Evolutionary conservation across 495 filamentous ascomycete genomes (phyloP).

Genomic region (Ascodesmis nigricans): DNA sequence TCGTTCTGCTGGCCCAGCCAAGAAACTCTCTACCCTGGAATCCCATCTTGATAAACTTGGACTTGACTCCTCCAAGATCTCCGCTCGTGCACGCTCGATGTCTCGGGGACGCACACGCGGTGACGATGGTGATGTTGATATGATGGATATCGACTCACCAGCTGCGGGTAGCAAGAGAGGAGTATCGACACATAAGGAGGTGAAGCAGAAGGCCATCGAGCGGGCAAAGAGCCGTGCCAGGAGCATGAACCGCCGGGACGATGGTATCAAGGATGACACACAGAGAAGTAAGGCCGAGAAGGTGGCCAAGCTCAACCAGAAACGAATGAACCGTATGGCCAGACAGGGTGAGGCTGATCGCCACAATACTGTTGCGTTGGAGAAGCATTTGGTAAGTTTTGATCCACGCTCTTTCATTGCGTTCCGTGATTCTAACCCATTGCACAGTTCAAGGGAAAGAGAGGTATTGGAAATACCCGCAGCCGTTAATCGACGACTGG

Average conservation of each 20-base stretch:
- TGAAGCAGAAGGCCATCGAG: conserved; percentile 30
- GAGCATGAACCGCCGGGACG: conserved; percentile 65
- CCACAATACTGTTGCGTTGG: conserved; percentile 56
- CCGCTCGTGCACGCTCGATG: conserved; percentile 44
- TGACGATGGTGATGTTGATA: conserved; percentile 36
- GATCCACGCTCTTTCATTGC: neutral
- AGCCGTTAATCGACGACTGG: conserved; percentile 22
- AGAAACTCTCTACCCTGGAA: conserved; percentile 64
- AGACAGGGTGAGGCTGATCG: conserved; percentile 90
- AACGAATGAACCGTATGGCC: conserved; percentile 96
- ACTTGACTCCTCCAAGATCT: conserved; percentile 53
- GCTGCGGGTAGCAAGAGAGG: conserved; percentile 30
- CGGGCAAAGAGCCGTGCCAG: conserved; percentile 58
- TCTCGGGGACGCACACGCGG: conserved; percentile 37
- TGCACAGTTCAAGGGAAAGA: conserved; percentile 33
- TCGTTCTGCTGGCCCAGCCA: conserved; percentile 45
- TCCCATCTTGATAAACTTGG: conserved; percentile 62
- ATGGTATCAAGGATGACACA: conserved; percentile 43
- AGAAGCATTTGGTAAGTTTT: conserved; percentile 65
- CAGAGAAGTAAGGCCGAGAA: conserved; percentile 60
- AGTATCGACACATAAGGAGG: conserved; percentile 2
- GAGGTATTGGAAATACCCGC: conserved; percentile 36
- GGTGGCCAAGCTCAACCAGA: conserved; percentile 69
- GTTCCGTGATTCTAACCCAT: conserved; percentile 19
- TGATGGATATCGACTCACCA: conserved; percentile 70